These are phyloP conservation scores for Brasilioporus rufonigricans DNA, from an alignment of 768 basidiomycete species.

Conservation along the genomic window DNA sequence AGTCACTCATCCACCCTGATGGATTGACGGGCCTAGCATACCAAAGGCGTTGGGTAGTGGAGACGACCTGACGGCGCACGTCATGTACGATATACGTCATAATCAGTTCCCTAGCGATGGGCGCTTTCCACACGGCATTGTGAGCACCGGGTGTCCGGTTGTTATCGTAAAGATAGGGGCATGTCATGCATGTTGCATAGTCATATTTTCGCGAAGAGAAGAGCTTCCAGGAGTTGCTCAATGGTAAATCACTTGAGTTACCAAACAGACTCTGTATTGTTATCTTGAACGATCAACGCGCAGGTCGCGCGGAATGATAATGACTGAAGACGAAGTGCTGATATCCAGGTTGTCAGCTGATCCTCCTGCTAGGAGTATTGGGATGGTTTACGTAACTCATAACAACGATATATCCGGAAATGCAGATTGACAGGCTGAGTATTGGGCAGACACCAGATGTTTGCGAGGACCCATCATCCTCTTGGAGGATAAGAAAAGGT, in stretches of 20 bases:
- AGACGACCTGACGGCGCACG: not conserved
- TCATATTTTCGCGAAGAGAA: not conserved
- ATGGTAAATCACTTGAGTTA: constrained; percentile 1
- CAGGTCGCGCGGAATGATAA: no score
- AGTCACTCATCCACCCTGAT: not conserved
- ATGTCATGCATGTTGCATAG: not conserved
- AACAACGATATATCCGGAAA: not conserved
- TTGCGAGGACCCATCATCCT: no score
- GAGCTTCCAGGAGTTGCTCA: not conserved
- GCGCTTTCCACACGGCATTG: not conserved
- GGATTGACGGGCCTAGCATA: not conserved
- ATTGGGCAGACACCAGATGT: no score
- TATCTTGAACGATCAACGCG: constrained; percentile 5
- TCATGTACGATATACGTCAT: not conserved
- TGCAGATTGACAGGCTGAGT: no score
- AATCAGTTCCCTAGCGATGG: not conserved
- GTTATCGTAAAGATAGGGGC: constrained; percentile 1
- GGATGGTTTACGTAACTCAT: not conserved
- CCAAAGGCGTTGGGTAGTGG: not conserved
- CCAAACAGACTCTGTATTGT: not conserved
- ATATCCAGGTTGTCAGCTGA: not conserved
- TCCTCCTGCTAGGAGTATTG: not conserved
- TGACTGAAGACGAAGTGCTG: not conserved
- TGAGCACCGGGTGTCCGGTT: not conserved
- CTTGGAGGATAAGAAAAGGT: no score